Base-by-base conservation (phyloP, 2,329 filamentous ascomycete species). In the Cercospora nicotianae region DNA sequence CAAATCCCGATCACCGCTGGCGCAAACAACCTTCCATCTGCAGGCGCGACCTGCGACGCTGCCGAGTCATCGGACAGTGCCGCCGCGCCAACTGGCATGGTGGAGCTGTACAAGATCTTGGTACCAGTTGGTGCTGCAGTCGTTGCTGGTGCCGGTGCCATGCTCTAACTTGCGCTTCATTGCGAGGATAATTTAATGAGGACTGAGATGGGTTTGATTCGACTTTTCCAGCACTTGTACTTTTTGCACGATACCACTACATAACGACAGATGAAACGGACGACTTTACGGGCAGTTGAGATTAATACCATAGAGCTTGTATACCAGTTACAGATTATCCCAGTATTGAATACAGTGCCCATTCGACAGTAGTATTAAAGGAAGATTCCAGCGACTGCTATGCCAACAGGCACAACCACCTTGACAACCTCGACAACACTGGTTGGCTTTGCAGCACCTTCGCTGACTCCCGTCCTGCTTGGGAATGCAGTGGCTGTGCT, bases 381-480 rank as follows among this genome's bases (percentile, higher is more conserved):
- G 3, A 65, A 28, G 36, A 51, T 57, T 30, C 66, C 65, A 20
- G 65, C 66, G 6, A 68, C 31, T 5, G 53, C 69, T 20, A 62
- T 64, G 6, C 63, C 69, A 45, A 70, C 61, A 10, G 69, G 67
- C 8, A 71, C 69, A 16, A 69, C 20, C 42, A 70, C 53, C 66
- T 71, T 70, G 64, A 68, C 67, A 18, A 70, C 62, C 45, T 69
- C 60, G n/a, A 58, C 61, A 16, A 71, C 39, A 42, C 57, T 60
- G 16, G 66, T 70, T 3, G 69, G 26, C 30, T 58, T 63, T 23
- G 67, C 69, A 48, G 39, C 68, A 13, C 31, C 60, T 5, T 66
- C 39, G 10, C 30, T 20, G 3, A 58, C 55, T 3, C 33, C 64
- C 42, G 69, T 64, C 33, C 60, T 45, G 28, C 66, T 62, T 12